Conservation (phyloP, 352 stramenopile genomes). For the Phytophthora cryptogea region DNA sequence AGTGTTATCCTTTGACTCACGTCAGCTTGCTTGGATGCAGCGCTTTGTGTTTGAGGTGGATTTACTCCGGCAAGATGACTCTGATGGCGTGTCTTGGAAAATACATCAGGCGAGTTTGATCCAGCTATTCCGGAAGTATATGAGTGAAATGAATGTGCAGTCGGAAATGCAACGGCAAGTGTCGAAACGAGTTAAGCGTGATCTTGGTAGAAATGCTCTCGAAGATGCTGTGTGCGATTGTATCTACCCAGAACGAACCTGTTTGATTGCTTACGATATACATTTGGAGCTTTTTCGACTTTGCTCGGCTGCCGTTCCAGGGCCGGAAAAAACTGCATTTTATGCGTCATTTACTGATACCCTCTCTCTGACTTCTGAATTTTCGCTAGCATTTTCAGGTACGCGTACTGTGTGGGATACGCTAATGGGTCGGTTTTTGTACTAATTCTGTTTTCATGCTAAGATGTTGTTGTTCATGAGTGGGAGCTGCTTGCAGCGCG, state of each 20-base stretch:
- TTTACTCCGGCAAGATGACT: slow-evolving; percentile 18
- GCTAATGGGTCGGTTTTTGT: neutral
- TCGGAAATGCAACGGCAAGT: slow-evolving; percentile 38
- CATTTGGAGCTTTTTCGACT: slow-evolving; percentile 48
- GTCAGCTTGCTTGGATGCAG: slow-evolving; percentile 49
- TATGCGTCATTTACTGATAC: slow-evolving; percentile 40
- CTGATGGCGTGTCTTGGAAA: slow-evolving; percentile 9
- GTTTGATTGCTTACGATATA: slow-evolving; percentile 34
- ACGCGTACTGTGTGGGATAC: neutral
- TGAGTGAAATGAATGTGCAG: slow-evolving; percentile 45
- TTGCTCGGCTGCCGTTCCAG: slow-evolving; percentile 33
- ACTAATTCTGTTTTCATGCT: neutral
- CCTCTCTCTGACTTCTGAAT: slow-evolving; percentile 39
- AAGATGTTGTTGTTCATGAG: slow-evolving; percentile 46
- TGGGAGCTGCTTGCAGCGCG: slow-evolving; percentile 57
- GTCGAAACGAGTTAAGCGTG: slow-evolving; percentile 23
- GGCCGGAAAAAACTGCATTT: slow-evolving; percentile 36
- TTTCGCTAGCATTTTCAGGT: slow-evolving; percentile 56
- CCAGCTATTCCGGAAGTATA: slow-evolving; percentile 47
- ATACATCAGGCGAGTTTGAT: slow-evolving; percentile 21
- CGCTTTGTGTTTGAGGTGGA: slow-evolving; percentile 55
- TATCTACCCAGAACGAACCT: slow-evolving; percentile 44
- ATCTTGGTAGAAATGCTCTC: slow-evolving; percentile 28
- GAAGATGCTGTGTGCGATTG: slow-evolving; percentile 46
- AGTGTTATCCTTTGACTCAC: slow-evolving; percentile 33